Evolutionary conservation across 108 stramenopile species (phyloP), one percentile per base, ranked within the genome.

Genomic region (Pinguiococcus pyrenoidosus): DNA sequence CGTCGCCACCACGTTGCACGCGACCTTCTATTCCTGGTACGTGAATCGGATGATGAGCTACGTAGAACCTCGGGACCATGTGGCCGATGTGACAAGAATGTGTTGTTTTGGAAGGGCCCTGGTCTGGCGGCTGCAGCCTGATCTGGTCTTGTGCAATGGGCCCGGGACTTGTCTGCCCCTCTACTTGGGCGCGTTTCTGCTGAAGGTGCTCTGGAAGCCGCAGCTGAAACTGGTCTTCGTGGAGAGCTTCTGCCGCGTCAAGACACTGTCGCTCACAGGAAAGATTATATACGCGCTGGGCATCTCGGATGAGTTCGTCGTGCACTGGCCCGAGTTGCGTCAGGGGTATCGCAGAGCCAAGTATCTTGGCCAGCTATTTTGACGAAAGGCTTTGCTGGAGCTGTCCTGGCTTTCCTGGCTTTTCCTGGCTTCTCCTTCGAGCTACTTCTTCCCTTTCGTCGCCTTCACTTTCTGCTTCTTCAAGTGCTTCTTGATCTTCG

Each of bases 121-220:
- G 59, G 34, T 71, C 47, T 44, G 44, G 20, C 13, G 22, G 18
- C 45, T 72, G 32, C 80, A 69, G 37, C 87, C 87, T 0, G 57
- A 71, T 32, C 44, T 88, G 32, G 38, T 88, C 18, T 40, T 88
- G 5, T 74, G 74, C 62, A 88, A 88, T 67, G 87, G 87, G 32
- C 87, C 87, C 0, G 87, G 87, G 42, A 83, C 83, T 0, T 84
- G 83, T 55, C 38, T 88, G 3, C 87, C 87, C 6, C 48, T 88
- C 40, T 72, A 74, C 21, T 50, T 82, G 32, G 49, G 49, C 3
- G 69, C 66, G 27, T 79, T 82, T 34, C 8, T 83, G 6, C 54
- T 53, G n/a, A 66, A 77, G 18, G 28, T 80, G 7, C 8, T 67
- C 21, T 64, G 75, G 6, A 23, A 62, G 36, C 35, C 44, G 4